These are phyloP conservation scores for Xylaria cubensis DNA, from an alignment of 495 filamentous ascomycete genomes.

Conservation along the genomic window DNA sequence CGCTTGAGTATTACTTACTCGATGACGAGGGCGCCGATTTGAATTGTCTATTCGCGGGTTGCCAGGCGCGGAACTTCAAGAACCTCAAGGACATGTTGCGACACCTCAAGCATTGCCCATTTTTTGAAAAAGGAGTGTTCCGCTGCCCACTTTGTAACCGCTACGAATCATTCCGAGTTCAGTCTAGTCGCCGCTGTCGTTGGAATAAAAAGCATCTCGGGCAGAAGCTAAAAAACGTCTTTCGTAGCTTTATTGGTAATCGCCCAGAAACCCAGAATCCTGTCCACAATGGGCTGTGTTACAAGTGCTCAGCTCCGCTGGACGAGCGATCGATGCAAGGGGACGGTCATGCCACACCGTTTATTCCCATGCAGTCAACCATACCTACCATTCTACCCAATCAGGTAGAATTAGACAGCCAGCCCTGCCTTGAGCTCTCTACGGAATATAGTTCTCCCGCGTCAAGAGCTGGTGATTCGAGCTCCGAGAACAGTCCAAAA, in stretches of 20 bases:
- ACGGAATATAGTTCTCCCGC: not conserved
- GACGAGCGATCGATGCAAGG: not conserved
- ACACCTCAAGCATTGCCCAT: slow-evolving; percentile 32
- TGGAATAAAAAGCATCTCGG: slow-evolving; percentile 26
- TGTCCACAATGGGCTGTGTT: not conserved
- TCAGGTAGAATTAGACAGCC: not conserved
- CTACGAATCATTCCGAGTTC: slow-evolving; percentile 16
- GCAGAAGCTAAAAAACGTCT: slow-evolving; percentile 21
- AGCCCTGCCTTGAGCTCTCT: not conserved
- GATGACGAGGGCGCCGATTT: not conserved
- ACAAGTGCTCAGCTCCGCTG: not conserved
- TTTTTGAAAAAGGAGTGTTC: slow-evolving; percentile 23
- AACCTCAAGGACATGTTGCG: slow-evolving; percentile 24
- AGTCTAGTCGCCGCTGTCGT: slow-evolving; percentile 19
- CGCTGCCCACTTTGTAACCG: slow-evolving; percentile 24
- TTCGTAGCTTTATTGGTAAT: not conserved
- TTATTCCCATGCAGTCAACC: not conserved
- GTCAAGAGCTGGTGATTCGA: not conserved
- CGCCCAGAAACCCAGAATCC: not conserved
- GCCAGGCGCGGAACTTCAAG: slow-evolving; percentile 16
- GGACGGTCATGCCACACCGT: not conserved
- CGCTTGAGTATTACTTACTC: slow-evolving; percentile 28
- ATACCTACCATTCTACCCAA: not conserved
- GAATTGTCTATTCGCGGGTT: slow-evolving; percentile 29
- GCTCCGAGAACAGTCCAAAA: not conserved